Percentiles rank a stretch among this genome's conserved stretches.
Conservation (phyloP, 805 yeast species). For the Candida orba region DNA sequence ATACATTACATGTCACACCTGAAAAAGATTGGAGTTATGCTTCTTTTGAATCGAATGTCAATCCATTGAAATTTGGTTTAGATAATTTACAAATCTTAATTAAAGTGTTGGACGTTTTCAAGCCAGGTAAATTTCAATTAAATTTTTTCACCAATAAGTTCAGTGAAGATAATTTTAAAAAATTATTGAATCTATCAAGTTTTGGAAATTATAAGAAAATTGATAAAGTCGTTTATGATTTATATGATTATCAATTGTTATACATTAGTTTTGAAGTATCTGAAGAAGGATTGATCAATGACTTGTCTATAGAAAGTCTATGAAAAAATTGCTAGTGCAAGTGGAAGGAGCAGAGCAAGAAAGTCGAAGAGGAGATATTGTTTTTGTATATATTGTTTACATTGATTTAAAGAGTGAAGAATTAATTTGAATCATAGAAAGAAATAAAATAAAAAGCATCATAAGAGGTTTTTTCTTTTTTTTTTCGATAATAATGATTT, state of each 20-base stretch:
- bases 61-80: slow-evolving; percentile 32
- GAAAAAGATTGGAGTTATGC: slow-evolving; percentile 94
- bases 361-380: not conserved
- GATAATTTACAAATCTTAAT: slow-evolving; percentile 48
- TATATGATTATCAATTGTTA: slow-evolving; percentile 65
- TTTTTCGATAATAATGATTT: slow-evolving; percentile 14
- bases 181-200: slow-evolving; percentile 27
- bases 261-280: slow-evolving; percentile 55
- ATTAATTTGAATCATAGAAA: slow-evolving; percentile 7
- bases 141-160: slow-evolving; percentile 37
- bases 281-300: slow-evolving; percentile 17
- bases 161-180: slow-evolving; percentile 27
- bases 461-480: slow-evolving; percentile 12
- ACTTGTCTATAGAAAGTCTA: slow-evolving; percentile 3
- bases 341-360: too few species aligned
- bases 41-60: slow-evolving; percentile 85
- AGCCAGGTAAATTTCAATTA: slow-evolving; percentile 69
- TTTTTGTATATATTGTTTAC: not conserved
- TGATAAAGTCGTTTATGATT: slow-evolving; percentile 68
- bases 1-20: slow-evolving; percentile 91
- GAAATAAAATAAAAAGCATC: slow-evolving; percentile 12
- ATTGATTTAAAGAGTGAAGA: not conserved
- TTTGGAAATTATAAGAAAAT: slow-evolving; percentile 48
- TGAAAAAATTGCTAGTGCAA: too few species aligned
- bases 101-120: slow-evolving; percentile 56